Conservation (phyloP, 768 basidiomycete species). For the Amanita polypyramis region DNA sequence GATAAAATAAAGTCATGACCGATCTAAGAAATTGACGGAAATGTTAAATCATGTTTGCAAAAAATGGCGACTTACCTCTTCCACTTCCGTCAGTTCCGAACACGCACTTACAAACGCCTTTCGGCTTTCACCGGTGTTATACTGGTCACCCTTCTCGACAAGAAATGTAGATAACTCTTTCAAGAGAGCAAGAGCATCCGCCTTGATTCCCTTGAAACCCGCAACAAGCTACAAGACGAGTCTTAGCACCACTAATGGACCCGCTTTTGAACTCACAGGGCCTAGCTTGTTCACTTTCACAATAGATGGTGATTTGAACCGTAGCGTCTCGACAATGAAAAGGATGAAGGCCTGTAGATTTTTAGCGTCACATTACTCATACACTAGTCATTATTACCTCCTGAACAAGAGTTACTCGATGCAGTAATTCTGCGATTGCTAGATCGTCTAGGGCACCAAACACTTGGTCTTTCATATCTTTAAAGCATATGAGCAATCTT, state of each 20-base stretch:
- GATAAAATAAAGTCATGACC: conserved; percentile 53
- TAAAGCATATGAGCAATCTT: not conserved
- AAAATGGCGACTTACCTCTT: conserved; percentile 15
- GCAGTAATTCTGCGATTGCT: conserved; percentile 50
- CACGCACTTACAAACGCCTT: conserved; percentile 43
- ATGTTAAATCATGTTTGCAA: conserved; percentile 2
- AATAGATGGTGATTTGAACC: conserved; percentile 63
- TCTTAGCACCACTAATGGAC: conserved; percentile 1
- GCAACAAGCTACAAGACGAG: conserved; percentile 42
- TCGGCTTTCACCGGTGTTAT: conserved; percentile 42
- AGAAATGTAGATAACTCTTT: conserved; percentile 49
- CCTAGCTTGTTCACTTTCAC: conserved; percentile 69
- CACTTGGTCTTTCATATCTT: conserved; percentile 51
- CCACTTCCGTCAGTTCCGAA: conserved; percentile 22
- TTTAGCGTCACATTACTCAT: conserved; percentile 2
- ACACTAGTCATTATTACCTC: conserved; percentile 35
- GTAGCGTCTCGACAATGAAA: conserved; percentile 54
- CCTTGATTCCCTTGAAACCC: conserved; percentile 53
- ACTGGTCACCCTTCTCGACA: conserved; percentile 37
- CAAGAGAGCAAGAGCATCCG: conserved; percentile 38
- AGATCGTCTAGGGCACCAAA: conserved; percentile 27
- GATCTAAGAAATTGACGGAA: conserved; percentile 27
- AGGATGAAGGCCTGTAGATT: conserved; percentile 58
- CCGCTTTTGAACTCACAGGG: conserved; percentile 32
- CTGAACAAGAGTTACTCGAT: conserved; percentile 63